Conservation (phyloP, 2,329 filamentous ascomycete species). For the Nemania diffusa region DNA sequence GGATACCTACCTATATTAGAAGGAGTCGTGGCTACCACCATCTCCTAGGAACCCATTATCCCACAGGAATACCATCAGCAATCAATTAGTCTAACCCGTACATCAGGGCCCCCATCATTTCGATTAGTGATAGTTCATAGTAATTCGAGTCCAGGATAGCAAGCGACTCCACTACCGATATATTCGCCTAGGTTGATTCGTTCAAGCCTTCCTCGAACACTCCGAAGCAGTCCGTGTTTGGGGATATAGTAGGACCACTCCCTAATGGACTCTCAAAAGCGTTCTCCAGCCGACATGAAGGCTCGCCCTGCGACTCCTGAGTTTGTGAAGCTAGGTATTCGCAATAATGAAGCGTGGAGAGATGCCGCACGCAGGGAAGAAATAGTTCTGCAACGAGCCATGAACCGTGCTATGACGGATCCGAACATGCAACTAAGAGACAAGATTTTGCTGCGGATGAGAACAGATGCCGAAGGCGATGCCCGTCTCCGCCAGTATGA, state of each 20-base stretch:
- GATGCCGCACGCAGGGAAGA: constrained; percentile 5
- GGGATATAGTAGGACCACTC: neutral
- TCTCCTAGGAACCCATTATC: neutral
- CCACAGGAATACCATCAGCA: neutral
- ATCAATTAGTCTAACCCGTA: neutral
- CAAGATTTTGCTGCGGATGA: constrained; percentile 15
- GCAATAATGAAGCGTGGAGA: neutral
- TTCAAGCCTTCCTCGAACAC: neutral
- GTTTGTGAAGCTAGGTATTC: neutral
- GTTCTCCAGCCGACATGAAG: neutral
- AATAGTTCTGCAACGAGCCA: neutral
- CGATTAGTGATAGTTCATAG: neutral
- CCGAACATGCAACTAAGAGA: constrained; percentile 3
- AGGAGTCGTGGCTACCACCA: neutral
- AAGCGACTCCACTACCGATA: neutral
- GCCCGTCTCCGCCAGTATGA: neutral
- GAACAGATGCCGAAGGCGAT: constrained; percentile 13
- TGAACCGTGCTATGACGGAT: constrained; percentile 4
- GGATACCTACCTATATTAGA: neutral
- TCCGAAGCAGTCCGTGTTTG: neutral
- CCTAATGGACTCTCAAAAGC: constrained; percentile 1
- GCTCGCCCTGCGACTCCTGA: neutral
- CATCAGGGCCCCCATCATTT: neutral
- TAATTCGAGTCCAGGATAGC: neutral
- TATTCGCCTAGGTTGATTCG: neutral